Percentiles rank a stretch among this genome's conserved stretches.
phyloP scores from a whole-genome alignment of 768 basidiomycete species.

The Rhizopogon rudus region DNA sequence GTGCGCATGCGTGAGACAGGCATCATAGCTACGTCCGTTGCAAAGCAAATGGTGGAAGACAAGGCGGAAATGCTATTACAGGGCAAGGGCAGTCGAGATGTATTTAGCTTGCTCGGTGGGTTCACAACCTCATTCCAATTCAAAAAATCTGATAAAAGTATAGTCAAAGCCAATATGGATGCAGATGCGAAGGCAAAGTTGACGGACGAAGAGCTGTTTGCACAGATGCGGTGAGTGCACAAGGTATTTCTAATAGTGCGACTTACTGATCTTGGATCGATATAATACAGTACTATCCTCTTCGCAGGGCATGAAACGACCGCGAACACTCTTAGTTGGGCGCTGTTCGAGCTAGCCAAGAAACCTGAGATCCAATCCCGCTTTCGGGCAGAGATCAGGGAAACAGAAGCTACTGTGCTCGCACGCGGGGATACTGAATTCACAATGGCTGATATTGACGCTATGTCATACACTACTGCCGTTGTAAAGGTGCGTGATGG shows the following conservation, averaged over 20 bases:
- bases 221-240: slow-evolving; percentile 13
- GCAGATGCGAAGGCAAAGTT: slow-evolving; percentile 18
- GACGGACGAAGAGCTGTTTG: slow-evolving; percentile 7
- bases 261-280: not conserved
- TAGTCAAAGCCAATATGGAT: slow-evolving; percentile 25
- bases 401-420: slow-evolving; percentile 16
- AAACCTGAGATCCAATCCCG: slow-evolving; percentile 52
- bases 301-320: slow-evolving; percentile 58
- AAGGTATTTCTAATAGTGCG: not conserved
- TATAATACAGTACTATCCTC: slow-evolving; percentile 33
- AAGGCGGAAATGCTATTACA: slow-evolving; percentile 6
- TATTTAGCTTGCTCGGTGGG: slow-evolving; percentile 35
- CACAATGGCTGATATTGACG: slow-evolving; percentile 39
- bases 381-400: slow-evolving; percentile 57
- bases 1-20: slow-evolving; percentile 11
- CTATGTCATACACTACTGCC: slow-evolving; percentile 44
- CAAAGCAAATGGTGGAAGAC: slow-evolving; percentile 12
- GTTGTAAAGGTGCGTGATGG: slow-evolving; percentile 36
- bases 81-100: slow-evolving; percentile 12
- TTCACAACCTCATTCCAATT: too few relatives aligned
- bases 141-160: not conserved
- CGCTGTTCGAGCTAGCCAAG: slow-evolving; percentile 56
- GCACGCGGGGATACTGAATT: slow-evolving; percentile 36
- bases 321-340: slow-evolving; percentile 54
- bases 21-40: slow-evolving; percentile 3